Conservation (phyloP, 768 basidiomycete genomes). For the Crepidotus variabilis region DNA sequence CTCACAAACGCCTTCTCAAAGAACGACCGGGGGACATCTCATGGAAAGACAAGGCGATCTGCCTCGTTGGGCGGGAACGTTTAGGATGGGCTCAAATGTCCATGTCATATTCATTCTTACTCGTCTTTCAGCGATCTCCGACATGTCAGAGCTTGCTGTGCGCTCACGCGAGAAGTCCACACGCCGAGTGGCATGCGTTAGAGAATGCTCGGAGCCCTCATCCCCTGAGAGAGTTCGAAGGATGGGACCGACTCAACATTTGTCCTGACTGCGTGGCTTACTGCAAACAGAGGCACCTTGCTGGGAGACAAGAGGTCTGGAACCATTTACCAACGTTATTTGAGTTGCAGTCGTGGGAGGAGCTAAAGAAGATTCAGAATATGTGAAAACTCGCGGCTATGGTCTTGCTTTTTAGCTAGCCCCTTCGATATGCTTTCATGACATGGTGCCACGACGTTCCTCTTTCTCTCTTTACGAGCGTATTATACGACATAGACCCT, state of each 20-base stretch:
- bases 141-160: slow-evolving; percentile 28
- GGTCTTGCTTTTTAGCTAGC: not conserved
- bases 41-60: slow-evolving; percentile 35
- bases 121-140: slow-evolving; percentile 32
- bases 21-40: slow-evolving; percentile 31
- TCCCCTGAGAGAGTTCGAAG: slow-evolving; percentile 29
- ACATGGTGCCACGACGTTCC: too few relatives aligned
- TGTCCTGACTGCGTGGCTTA: slow-evolving; percentile 29
- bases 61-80: slow-evolving; percentile 37
- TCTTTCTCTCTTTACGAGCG: too few relatives aligned
- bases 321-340: slow-evolving; percentile 34
- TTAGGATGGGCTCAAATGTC: slow-evolving; percentile 38
- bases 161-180: slow-evolving; percentile 31
- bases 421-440: too few relatives aligned
- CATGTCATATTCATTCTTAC: slow-evolving; percentile 37
- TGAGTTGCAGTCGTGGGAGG: slow-evolving; percentile 34
- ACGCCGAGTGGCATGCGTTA: slow-evolving; percentile 41
- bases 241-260: slow-evolving; percentile 32
- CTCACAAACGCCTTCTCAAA: slow-evolving; percentile 32
- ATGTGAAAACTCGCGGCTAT: not conserved
- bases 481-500: too few relatives aligned
- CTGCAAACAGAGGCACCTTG: slow-evolving; percentile 26
- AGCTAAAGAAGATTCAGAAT: slow-evolving; percentile 25
- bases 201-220: slow-evolving; percentile 31
- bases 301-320: slow-evolving; percentile 36